Conservation (phyloP, 768 basidiomycete species). For the Hericium erinaceus region DNA sequence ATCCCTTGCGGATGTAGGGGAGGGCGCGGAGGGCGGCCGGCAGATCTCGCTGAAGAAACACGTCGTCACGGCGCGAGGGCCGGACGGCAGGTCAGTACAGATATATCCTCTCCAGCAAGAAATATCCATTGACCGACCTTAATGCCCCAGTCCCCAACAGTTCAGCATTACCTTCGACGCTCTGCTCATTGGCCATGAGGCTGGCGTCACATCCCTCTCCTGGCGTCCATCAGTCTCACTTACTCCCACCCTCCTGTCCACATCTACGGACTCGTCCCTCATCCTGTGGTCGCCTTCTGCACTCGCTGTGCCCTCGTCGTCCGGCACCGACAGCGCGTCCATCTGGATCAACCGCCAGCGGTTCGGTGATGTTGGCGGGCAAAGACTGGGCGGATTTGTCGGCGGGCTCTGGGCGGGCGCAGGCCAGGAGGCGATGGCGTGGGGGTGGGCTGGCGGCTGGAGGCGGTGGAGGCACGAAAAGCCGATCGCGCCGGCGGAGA, state of each 20-base stretch:
- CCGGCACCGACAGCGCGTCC: slow-evolving; percentile 33
- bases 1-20: slow-evolving; percentile 60
- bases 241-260: slow-evolving; percentile 64
- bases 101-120: neutral
- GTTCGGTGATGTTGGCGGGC: slow-evolving; percentile 91
- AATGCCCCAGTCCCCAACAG: slow-evolving; percentile 29
- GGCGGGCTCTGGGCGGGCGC: slow-evolving; percentile 73
- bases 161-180: slow-evolving; percentile 89
- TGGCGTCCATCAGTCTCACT: slow-evolving; percentile 49
- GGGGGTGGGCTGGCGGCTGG: slow-evolving; percentile 95
- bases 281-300: slow-evolving; percentile 88
- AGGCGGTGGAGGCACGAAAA: slow-evolving; percentile 62
- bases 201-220: slow-evolving; percentile 77
- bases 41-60: slow-evolving; percentile 89
- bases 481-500: neutral
- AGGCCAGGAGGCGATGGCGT: slow-evolving; percentile 62
- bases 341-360: slow-evolving; percentile 89
- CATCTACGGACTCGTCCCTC: slow-evolving; percentile 90
- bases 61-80: slow-evolving; percentile 54
- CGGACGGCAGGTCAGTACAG: slow-evolving; percentile 26
- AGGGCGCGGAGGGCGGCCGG: slow-evolving; percentile 68
- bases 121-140: slow-evolving; percentile 1
- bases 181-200: slow-evolving; percentile 92
- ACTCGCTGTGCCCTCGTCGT: slow-evolving; percentile 23
- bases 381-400: slow-evolving; percentile 86